Evolutionary conservation across 352 stramenopile genomes (phyloP), one percentile per base, ranked within the genome.

Genomic region (Globisporangium polare): DNA sequence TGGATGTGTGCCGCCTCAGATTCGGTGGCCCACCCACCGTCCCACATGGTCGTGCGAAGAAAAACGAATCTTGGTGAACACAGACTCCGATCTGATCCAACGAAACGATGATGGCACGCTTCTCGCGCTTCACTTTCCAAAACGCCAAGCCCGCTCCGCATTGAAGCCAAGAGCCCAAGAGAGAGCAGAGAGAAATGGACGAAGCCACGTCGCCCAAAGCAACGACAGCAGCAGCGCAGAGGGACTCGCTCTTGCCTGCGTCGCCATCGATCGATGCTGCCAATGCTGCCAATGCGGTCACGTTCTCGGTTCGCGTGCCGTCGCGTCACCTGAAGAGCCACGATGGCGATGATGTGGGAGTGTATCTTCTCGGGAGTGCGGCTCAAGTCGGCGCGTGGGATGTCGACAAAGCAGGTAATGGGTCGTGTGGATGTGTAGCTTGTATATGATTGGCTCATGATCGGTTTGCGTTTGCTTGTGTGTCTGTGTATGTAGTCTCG

Each of bases 381-480:
- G 6, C 35, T 8, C 79, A 92, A 62, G 60, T 94, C 9, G 85
- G 85, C 27, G 69, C 73, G 9, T 94, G 84, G 84, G 72, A 89
- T 62, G 60, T 73, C 12, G 69, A 71, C 20, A 66, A 73, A 47
- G 84, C 82, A 47, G 76, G 82, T 89, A 33, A 52, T 26, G 3
- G 10, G 33, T 27, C 15, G 57, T 37, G 9, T 31, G 39, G 1
- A 13, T 6, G 17, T 18, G 12, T 60, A 9, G 8, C 20, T 6
- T 12, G 18, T 27, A 10, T 46, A 7, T 54, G 15, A 22, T 51
- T 5, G 3, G 45, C 13, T 53, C 39, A 42, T 24, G 20, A 9
- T 65, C 29, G 53, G 8, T 50, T 17, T 15, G n/a, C 27, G 15
- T 42, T 15, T 39, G 13, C 8, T 52, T 58, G 46, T 29, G 56